phyloP scores from a whole-genome alignment of 164 flowering plant genomes.

The Stephania yunnanensis region DNA sequence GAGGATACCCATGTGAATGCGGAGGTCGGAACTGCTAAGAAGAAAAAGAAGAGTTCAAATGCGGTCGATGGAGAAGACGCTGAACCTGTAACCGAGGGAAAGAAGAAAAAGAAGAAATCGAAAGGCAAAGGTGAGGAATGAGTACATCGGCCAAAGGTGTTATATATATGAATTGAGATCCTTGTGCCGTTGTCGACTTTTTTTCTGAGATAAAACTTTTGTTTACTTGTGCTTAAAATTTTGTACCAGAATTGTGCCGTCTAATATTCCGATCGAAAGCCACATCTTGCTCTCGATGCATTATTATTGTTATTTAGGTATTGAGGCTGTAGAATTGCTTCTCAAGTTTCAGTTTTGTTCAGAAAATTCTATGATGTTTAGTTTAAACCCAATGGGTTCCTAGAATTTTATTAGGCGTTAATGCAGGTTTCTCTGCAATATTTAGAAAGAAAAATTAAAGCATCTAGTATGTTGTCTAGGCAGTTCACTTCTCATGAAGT shows the following conservation, averaged over 20 bases:
- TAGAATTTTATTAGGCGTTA: too few relatives aligned
- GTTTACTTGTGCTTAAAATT: neutral
- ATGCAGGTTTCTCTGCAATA: too few relatives aligned
- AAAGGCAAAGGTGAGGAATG: conserved; percentile 20
- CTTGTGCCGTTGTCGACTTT: neutral
- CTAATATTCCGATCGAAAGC: too few relatives aligned
- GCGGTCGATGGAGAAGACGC: conserved; percentile 27
- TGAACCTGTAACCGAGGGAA: conserved; percentile 34
- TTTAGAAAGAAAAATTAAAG: too few relatives aligned
- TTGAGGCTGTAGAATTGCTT: neutral
- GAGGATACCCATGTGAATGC: conserved; percentile 27
- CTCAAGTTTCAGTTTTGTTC: too few relatives aligned
- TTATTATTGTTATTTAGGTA: neutral
- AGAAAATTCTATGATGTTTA: too few relatives aligned
- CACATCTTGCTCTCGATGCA: neutral
- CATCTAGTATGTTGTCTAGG: too few relatives aligned
- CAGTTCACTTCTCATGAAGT: too few relatives aligned
- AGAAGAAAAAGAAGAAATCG: conserved; percentile 56
- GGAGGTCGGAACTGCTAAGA: conserved; percentile 46
- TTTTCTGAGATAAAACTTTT: neutral
- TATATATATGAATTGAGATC: neutral
- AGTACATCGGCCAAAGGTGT: neutral
- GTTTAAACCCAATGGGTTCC: too few relatives aligned
- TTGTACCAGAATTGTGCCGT: neutral
- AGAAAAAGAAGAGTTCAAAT: conserved; percentile 55